Evolutionary conservation across 768 basidiomycete genomes (phyloP), one percentile per base, ranked within the genome.

Genomic region (Coprinopsis sp.): DNA sequence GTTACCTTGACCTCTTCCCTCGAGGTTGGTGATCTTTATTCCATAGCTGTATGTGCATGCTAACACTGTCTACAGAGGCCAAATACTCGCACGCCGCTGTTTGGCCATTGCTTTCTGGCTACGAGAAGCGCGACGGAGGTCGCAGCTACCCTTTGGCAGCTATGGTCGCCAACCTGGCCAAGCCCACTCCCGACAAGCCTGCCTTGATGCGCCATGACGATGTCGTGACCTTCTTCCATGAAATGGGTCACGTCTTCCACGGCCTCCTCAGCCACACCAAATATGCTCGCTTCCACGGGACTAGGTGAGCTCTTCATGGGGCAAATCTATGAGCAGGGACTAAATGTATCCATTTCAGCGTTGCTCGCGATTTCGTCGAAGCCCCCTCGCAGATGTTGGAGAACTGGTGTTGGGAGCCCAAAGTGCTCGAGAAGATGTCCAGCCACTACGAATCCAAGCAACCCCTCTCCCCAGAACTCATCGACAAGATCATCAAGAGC

Each of bases 351-450:
- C 8, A 19, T 36, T 19, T 25, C 8, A 73, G 78, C 22, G 84
- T 88, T 21, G 84, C 85, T 6, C 66, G 84, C 4, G 89, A 91
- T 62, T 91, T 91, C 51, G 90, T 91, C 8, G 90, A 93, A 64
- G 91, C 91, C 2, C 91, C 91, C 0, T 87, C 84, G 14, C 90
- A 94, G 67, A 92, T 92, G 91, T 69, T 92, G 50, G 91, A 94
- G 66, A 90, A 92, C 57, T 93, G 91, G 91, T 91, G 88, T 56
- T 91, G 87, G 85, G 87, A 91, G 58, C 84, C 81, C 0, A 74
- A 78, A 42, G 87, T 90, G 12, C 73, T 93, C 7, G 70, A 80
- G 53, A 68, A 74, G 52, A 86, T 94, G 81, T 90, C 87, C 14
- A 79, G 79, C 55, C 91, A 94, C 62, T 88, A 82, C 59, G 66